These are phyloP conservation scores for Boechera retrofracta DNA, from an alignment of 345 rosid species.

Conservation along the genomic window DNA sequence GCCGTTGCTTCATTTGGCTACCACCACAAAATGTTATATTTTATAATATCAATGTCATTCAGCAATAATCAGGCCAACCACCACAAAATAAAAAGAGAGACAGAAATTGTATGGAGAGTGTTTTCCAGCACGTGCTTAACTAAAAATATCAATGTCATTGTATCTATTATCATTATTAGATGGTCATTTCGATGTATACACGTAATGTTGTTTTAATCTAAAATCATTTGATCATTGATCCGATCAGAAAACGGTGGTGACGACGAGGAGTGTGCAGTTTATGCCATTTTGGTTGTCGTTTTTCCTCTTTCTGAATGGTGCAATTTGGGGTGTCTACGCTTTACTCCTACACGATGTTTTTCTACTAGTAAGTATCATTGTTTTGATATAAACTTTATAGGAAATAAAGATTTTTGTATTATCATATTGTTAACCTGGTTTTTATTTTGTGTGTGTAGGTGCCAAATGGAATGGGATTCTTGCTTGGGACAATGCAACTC, in stretches of 20 bases:
- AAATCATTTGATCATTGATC: slow-evolving; percentile 9
- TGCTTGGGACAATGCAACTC: slow-evolving; percentile 65
- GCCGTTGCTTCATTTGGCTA: neutral
- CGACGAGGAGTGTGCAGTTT: slow-evolving; percentile 65
- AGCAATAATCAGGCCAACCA: slow-evolving; percentile 22
- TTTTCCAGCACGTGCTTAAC: slow-evolving; percentile 20
- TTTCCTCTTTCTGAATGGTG: slow-evolving; percentile 68
- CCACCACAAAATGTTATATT: neutral
- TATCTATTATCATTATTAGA: neutral
- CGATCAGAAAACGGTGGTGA: slow-evolving; percentile 75
- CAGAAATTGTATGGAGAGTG: slow-evolving; percentile 20
- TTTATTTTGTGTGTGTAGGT: slow-evolving; percentile 50
- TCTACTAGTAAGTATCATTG: slow-evolving; percentile 53
- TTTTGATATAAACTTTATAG: neutral
- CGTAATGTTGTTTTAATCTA: slow-evolving; percentile 11
- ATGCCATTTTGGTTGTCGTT: slow-evolving; percentile 81
- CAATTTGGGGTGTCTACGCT: slow-evolving; percentile 70
- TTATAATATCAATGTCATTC: neutral
- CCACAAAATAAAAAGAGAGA: neutral
- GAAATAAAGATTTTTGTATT: neutral
- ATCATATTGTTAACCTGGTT: slow-evolving; percentile 15
- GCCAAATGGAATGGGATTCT: slow-evolving; percentile 69
- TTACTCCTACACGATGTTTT: slow-evolving; percentile 55
- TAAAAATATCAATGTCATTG: slow-evolving; percentile 7
- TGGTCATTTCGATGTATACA: neutral